A percentile compares a stretch with the other conserved stretches of the same genome.
Evolutionary conservation across 2,329 filamentous ascomycete species (phyloP).

Genomic region (Madurella fahalii): DNA sequence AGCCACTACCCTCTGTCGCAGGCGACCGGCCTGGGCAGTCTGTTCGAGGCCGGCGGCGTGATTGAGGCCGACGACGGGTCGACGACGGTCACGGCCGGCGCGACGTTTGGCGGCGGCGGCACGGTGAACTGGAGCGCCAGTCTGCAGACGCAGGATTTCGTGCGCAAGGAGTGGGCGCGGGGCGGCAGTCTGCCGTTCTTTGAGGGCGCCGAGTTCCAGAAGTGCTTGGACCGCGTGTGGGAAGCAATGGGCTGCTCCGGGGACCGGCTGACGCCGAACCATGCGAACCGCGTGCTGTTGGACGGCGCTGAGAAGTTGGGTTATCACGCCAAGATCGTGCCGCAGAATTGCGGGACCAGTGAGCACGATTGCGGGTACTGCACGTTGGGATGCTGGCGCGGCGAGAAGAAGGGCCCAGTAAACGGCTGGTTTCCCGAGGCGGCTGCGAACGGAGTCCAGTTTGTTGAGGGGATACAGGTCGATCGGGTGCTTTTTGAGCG

Average conservation of each 20-base stretch:
- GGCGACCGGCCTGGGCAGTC: slow-evolving; percentile 52
- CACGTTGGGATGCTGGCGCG: slow-evolving; percentile 57
- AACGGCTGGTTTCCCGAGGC: slow-evolving; percentile 78
- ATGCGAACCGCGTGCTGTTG: slow-evolving; percentile 65
- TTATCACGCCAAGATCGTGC: slow-evolving; percentile 63
- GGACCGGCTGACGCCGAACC: slow-evolving; percentile 66
- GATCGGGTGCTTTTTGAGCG: slow-evolving; percentile 66
- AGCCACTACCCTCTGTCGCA: slow-evolving; percentile 71
- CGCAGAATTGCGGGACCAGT: slow-evolving; percentile 72
- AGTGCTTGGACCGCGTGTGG: slow-evolving; percentile 75
- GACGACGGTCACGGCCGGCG: slow-evolving; percentile 61
- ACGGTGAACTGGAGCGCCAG: slow-evolving; percentile 79
- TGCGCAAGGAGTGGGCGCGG: slow-evolving; percentile 77
- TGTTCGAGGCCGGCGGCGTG: slow-evolving; percentile 67
- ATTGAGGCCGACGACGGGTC: slow-evolving; percentile 53
- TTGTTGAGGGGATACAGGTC: slow-evolving; percentile 77
- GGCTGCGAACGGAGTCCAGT: slow-evolving; percentile 68
- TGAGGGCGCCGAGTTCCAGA: slow-evolving; percentile 67
- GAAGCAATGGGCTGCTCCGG: slow-evolving; percentile 70
- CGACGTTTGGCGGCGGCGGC: slow-evolving; percentile 79
- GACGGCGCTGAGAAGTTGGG: slow-evolving; percentile 72
- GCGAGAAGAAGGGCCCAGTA: slow-evolving; percentile 73
- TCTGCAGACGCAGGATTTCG: slow-evolving; percentile 65
- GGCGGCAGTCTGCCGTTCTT: slow-evolving; percentile 66
- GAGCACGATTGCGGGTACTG: slow-evolving; percentile 72